Evolutionary conservation across 192 early-diverging fungal genomes (phyloP).

Genomic region (Chytriomyces confervae): DNA sequence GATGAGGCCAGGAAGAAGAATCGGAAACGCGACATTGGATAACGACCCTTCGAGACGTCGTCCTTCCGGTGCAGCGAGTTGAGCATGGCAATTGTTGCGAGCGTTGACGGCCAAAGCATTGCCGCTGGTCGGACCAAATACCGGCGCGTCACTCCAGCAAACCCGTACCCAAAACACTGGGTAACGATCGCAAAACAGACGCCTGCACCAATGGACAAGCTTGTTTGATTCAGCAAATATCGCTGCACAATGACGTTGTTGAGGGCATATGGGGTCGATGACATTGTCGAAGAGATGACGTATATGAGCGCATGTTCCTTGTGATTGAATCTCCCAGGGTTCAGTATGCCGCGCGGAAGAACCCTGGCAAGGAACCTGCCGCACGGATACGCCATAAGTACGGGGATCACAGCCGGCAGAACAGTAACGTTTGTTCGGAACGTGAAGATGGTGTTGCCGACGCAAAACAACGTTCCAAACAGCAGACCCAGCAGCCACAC

Average conservation of each 20-base stretch:
- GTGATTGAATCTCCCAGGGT: slow-evolving; percentile 56
- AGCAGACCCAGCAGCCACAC: slow-evolving; percentile 37
- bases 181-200: slow-evolving; percentile 59
- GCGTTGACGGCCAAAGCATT: slow-evolving; percentile 82
- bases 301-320: slow-evolving; percentile 58
- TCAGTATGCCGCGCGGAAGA: slow-evolving; percentile 57
- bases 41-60: neutral
- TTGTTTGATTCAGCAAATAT: neutral
- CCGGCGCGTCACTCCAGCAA: slow-evolving; percentile 55
- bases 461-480: slow-evolving; percentile 23
- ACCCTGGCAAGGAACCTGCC: slow-evolving; percentile 68
- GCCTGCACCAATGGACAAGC: neutral
- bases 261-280: neutral
- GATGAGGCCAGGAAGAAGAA: slow-evolving; percentile 38
- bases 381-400: slow-evolving; percentile 72
- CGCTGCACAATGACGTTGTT: neutral
- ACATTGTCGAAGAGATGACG: slow-evolving; percentile 10
- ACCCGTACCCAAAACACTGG: slow-evolving; percentile 57
- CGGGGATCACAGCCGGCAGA: slow-evolving; percentile 18
- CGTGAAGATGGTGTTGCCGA: slow-evolving; percentile 26
- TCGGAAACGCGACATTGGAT: slow-evolving; percentile 17
- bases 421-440: slow-evolving; percentile 43
- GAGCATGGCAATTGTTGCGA: slow-evolving; percentile 74
- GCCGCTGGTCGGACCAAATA: slow-evolving; percentile 80
- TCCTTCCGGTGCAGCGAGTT: slow-evolving; percentile 68